Evolutionary conservation across 176 grass and related monocot genomes (phyloP).

Genomic region (Areca catechu): DNA sequence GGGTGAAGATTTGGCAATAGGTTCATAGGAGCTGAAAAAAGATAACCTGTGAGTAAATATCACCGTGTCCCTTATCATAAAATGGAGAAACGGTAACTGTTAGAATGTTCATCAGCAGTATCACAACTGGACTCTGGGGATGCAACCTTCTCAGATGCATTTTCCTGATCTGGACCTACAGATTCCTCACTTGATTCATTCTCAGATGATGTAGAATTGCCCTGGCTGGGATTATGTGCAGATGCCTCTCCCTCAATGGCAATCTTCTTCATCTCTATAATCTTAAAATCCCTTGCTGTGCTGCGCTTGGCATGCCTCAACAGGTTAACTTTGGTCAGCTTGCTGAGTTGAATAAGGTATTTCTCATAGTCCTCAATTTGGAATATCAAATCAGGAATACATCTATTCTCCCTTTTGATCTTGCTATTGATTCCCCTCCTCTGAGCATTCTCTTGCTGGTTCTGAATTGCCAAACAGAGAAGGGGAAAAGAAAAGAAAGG

Average conservation of each 20-base stretch:
- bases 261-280: constrained; percentile 32
- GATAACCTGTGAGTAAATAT: too few relatives aligned
- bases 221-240: constrained; percentile 27
- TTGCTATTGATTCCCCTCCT: constrained; percentile 42
- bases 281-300: constrained; percentile 77
- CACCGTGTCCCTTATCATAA: too few relatives aligned
- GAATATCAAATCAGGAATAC: constrained; percentile 89
- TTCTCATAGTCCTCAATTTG: constrained; percentile 92
- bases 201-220: constrained; percentile 31
- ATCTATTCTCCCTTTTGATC: constrained; percentile 86
- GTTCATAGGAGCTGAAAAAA: too few relatives aligned
- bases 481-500: constrained; percentile 1
- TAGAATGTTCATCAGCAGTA: constrained; percentile 28
- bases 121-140: constrained; percentile 2
- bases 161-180: constrained; percentile 33
- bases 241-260: constrained; percentile 20
- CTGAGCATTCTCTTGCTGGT: constrained; percentile 26
- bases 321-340: constrained; percentile 62
- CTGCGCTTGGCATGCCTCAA: constrained; percentile 83
- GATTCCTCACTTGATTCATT: constrained; percentile 32
- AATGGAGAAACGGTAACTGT: too few relatives aligned
- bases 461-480: constrained; percentile 32
- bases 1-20: too few relatives aligned
- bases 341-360: constrained; percentile 78
- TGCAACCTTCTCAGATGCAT: constrained; percentile 26